These are phyloP conservation scores for Crithidia bombi DNA, from an alignment of 208 protist species.

Conservation along the genomic window DNA sequence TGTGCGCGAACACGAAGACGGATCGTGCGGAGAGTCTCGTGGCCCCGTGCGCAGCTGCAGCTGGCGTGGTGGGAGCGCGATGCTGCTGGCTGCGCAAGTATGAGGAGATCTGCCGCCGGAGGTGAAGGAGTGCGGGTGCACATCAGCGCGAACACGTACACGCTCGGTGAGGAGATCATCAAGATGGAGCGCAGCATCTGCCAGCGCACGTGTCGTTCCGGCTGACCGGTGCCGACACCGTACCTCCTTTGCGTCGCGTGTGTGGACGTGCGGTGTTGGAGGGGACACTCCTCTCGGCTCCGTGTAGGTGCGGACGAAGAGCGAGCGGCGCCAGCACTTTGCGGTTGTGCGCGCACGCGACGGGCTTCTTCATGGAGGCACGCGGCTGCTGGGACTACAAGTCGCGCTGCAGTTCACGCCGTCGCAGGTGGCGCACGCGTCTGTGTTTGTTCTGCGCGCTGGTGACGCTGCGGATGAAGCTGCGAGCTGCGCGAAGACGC, in stretches of 20 bases:
- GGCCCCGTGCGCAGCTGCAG: conserved; percentile 93
- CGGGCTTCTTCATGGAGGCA: conserved; percentile 91
- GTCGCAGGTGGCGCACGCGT: conserved; percentile 92
- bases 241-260: conserved; percentile 86
- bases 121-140: conserved; percentile 95
- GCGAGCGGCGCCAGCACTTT: conserved; percentile 39
- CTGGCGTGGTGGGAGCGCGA: conserved; percentile 94
- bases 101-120: conserved; percentile 95
- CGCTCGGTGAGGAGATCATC: conserved; percentile 89
- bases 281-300: conserved; percentile 53
- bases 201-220: conserved; percentile 82
- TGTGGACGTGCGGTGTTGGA: conserved; percentile 79
- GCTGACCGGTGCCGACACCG: conserved; percentile 88
- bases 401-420: conserved; percentile 92
- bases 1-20: conserved; percentile 72
- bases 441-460: conserved; percentile 92
- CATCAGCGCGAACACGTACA: conserved; percentile 95
- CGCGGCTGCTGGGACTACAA: conserved; percentile 87
- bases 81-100: conserved; percentile 94
- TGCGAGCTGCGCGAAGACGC: conserved; percentile 29
- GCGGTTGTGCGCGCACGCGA: conserved; percentile 61
- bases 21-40: conserved; percentile 56
- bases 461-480: conserved; percentile 62
- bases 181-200: conserved; percentile 91
- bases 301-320: conserved; percentile 40